Percentiles rank a stretch among this genome's conserved stretches.
Conservation (phyloP, 2,329 filamentous ascomycete species). For the Pseudogymnoascus sp. region DNA sequence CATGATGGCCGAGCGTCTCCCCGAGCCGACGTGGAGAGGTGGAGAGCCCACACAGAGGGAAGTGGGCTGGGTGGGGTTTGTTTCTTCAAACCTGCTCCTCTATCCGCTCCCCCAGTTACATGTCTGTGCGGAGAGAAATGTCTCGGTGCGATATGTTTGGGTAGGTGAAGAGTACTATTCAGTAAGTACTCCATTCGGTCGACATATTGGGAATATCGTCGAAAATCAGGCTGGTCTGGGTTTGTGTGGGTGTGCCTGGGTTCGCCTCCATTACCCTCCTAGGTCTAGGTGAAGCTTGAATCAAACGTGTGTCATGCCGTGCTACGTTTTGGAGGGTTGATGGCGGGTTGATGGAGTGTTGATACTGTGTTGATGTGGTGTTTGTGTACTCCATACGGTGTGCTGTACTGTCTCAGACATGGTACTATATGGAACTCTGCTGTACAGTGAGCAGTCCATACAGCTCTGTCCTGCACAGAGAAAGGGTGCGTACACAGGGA, state of each 20-base stretch:
- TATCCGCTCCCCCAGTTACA: neutral
- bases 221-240: neutral
- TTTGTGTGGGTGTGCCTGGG: neutral
- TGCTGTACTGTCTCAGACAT: neutral
- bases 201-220: neutral
- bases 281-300: slow-evolving; percentile 1
- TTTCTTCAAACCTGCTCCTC: neutral
- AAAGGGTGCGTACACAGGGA: neutral
- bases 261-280: neutral
- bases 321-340: neutral
- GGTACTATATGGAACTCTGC: neutral
- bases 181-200: neutral
- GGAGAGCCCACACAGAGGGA: neutral
- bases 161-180: neutral
- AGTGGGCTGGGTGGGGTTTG: neutral
- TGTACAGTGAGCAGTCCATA: neutral
- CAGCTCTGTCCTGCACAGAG: neutral
- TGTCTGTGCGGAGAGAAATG: neutral
- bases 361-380: neutral
- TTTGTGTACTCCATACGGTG: neutral
- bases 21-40: neutral
- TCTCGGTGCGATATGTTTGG: slow-evolving; percentile 4
- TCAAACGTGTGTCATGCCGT: slow-evolving; percentile 3
- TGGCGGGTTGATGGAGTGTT: neutral
- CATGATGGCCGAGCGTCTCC: neutral